Evolutionary conservation across 306 rosid genomes (phyloP), one percentile per base, ranked within the genome.

Genomic region (Betula pendula): DNA sequence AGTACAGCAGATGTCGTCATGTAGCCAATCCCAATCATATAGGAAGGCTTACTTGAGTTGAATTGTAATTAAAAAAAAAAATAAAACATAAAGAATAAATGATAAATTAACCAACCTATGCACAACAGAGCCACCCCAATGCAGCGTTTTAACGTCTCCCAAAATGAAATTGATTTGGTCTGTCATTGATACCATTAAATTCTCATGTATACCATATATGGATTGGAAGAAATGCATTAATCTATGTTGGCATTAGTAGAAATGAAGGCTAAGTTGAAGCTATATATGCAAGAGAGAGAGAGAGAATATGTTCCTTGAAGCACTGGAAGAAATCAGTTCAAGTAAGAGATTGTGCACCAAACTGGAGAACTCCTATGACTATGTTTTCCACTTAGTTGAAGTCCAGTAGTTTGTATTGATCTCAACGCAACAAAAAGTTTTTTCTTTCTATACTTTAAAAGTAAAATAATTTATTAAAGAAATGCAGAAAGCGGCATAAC

Each of bases 121-220:
- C 90, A 86, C 72, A 88, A 81, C 25, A 94, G 68, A 73, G 89
- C 85, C 87, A 87, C 83, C 72, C 82, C 84, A 75, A 74, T 69
- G 87, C 98, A 92, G 81, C 83, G 72, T 85, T 89, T 85, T 59
- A 92, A 75, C 47, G 92, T 88, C 77, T 81, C 82, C 93, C 95
- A 84, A 14, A 92, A 13, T 65, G 97, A 84, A 85, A 94, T 79
- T 63, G 89, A 75, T 90, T 86, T 90, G 70, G 94, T 86, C 98
- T 94, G 85, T 82, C 80, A 77, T 76, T 59, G 80, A 84, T 81
- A 75, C 49, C 65, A 82, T 72, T 74, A 71, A 76, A 70, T 69
- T 70, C 12, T 16, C 66, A 50, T 35, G 62, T 67, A 68, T 65
- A 65, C 24, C 70, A 65, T 65, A 35, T 65, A 8, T 1, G 27